Base-by-base conservation (phyloP, 2,329 filamentous ascomycete species). In the Penicillium sclerotigenum region DNA sequence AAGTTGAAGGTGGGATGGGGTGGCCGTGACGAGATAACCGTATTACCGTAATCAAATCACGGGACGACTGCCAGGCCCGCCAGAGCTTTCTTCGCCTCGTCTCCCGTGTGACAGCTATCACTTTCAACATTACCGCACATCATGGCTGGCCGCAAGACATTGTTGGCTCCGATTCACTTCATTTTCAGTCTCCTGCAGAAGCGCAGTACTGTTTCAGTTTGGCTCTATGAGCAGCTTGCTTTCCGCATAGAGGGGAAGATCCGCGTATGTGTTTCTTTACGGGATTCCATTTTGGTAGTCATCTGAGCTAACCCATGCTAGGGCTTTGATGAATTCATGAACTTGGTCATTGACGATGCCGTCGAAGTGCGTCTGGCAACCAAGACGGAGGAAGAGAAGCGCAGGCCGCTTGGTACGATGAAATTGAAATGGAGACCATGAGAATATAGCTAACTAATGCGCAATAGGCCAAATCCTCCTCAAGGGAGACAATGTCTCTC, bases 251-350 rank as follows among this genome's bases (percentile, higher is more conserved):
- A 97, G 78, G 94, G 94, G 60, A 96, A 93, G 79, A 96, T 99
- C 64, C 85, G 94, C 70, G 93, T 96, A 75, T 61, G 87, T 75
- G 24, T 24, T 55, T 42, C n/a, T 31, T 43, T 45, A 51, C 28
- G 42, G n/a, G 43, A 51, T 18, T 13, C 28, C n/a, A 28, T 16
- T 31, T 36, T 50, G 8, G 18, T 41, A 26, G 43, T 38, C 29
- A 45, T 40, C 43, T 38, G 41, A 51, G 40, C 52, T 61, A 46
- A 60, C 43, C 14, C 38, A 28, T n/a, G 34, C 26, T 61, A 96
- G 91, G 92, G 94, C 14, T 99, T 99, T 65, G 94, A 99, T 73
- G 94, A 99, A 76, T 99, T 97, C 79, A 97, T 99, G 92, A 99
- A 99, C 79, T 81, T 99, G 47, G 94, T 97, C 37, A 84, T 96